Conservation (phyloP, 352 stramenopile species). For the Nothophytophthora sp. region DNA sequence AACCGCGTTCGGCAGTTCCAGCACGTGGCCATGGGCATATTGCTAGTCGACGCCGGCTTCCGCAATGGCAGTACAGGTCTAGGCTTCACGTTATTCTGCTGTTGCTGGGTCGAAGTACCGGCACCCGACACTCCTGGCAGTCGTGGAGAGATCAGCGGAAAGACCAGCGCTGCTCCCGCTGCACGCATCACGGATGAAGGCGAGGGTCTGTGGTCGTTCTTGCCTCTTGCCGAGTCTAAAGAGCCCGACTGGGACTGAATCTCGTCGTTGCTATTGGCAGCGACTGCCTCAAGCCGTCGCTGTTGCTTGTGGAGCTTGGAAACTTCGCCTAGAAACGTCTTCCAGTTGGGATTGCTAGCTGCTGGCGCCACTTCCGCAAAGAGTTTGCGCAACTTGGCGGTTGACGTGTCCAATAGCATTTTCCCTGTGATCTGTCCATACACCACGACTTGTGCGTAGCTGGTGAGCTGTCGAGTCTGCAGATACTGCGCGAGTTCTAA, state of each 20-base stretch:
- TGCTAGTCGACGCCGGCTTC: constrained; percentile 27
- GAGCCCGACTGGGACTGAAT: constrained; percentile 6
- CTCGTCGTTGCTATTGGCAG: constrained; percentile 9
- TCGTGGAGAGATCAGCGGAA: constrained; percentile 36
- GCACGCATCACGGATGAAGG: constrained; percentile 14
- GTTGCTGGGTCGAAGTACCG: constrained; percentile 4
- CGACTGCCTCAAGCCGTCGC: constrained; percentile 28
- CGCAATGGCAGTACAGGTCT: constrained; percentile 17
- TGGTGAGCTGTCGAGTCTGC: constrained; percentile 42
- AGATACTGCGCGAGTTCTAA: constrained; percentile 66
- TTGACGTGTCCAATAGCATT: constrained; percentile 47
- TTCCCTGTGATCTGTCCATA: constrained; percentile 68
- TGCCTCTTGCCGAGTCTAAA: constrained; percentile 6
- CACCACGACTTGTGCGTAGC: constrained; percentile 53
- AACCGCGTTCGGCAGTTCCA: constrained; percentile 71
- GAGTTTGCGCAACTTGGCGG: constrained; percentile 41
- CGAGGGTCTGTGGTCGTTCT: constrained; percentile 4
- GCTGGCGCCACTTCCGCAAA: constrained; percentile 29
- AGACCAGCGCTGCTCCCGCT: constrained; percentile 21
- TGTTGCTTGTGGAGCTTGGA: constrained; percentile 52
- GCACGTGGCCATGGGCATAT: constrained; percentile 49
- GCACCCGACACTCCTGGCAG: not conserved
- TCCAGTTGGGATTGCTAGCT: constrained; percentile 49
- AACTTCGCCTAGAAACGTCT: constrained; percentile 39
- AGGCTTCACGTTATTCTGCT: constrained; percentile 5